These are phyloP conservation scores for Prosopis cineraria DNA, from an alignment of 306 rosid species.

Conservation along the genomic window DNA sequence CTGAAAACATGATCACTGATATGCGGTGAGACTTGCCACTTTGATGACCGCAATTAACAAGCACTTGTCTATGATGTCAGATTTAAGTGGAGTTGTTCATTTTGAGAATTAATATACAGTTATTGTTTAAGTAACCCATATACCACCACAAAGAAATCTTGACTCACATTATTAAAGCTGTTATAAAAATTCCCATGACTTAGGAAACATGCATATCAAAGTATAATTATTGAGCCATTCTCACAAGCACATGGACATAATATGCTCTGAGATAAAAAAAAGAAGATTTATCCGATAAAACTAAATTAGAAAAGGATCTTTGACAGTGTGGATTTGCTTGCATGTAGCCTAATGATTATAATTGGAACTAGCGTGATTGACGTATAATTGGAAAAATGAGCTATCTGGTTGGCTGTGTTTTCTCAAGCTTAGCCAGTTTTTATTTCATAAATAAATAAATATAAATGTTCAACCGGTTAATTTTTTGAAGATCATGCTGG, in stretches of 20 bases:
- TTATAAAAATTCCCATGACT: background rate
- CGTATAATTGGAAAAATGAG: background rate
- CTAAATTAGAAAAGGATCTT: background rate
- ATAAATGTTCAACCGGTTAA: background rate
- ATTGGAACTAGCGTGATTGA: background rate
- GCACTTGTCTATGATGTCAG: background rate
- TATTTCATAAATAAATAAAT: background rate
- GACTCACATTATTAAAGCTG: background rate
- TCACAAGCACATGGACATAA: background rate
- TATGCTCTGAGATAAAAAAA: background rate
- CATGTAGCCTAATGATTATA: background rate
- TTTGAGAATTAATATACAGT: background rate
- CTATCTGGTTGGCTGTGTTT: background rate
- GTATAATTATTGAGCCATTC: background rate
- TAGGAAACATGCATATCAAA: background rate
- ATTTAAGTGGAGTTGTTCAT: background rate
- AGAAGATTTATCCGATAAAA: background rate
- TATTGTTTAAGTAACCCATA: background rate
- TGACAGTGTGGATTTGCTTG: background rate
- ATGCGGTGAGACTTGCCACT: background rate
- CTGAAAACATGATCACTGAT: background rate
- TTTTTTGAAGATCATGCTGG: constrained; percentile 15
- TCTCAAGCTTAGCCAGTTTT: background rate
- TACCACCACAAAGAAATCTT: background rate
- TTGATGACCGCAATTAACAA: background rate